Base-by-base conservation (phyloP, 371 early-diverging fungal genomes). In the Racocetra persica region DNA sequence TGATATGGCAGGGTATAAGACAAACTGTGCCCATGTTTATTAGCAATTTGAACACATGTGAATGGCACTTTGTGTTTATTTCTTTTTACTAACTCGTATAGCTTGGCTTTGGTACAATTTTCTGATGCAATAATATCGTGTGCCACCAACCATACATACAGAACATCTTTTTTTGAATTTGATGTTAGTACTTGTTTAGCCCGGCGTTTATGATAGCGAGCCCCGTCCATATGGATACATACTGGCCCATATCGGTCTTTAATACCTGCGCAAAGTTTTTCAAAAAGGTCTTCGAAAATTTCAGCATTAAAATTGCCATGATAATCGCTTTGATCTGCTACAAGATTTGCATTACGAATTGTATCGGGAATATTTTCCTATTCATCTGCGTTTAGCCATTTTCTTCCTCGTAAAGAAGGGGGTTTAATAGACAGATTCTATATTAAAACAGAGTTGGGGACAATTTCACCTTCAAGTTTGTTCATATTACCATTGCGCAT, bases 21-120 rank as follows among this genome's bases (percentile, higher is more conserved):
- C n/a, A 81, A 75, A 4, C 51, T 38, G 54, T 79, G 83, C 26
- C 32, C 49, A 36, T 71, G 45, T 22, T 71, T 71, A n/a, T 51
- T 71, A 41, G 71, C 45, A 41, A 71, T 71, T 51, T 71, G 13
- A 45, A 71, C 45, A 71, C 4, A 71, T 38, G 20, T 52, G 36
- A 71, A 71, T n/a, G 4, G 71, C 36, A 71, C 51, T 22, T 71
- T 71, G 26, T 14, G 4, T 49, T 71, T 49, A 20, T 41, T 22
- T 71, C 5, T n/a, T 51, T 71, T 71, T 71, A 65, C 66, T 65
- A 65, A 65, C 66, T 65, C 24, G 26, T 65, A 32, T 32, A 32
- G 7, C 28, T 65, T 28, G 7, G 16, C 66, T 65, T 65, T 65
- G 28, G 16, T 65, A 65, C 24, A 36, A 10, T 24, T 65, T 24